Conservation (phyloP, 2,329 filamentous ascomycete genomes). For the Apiospora arundinis region DNA sequence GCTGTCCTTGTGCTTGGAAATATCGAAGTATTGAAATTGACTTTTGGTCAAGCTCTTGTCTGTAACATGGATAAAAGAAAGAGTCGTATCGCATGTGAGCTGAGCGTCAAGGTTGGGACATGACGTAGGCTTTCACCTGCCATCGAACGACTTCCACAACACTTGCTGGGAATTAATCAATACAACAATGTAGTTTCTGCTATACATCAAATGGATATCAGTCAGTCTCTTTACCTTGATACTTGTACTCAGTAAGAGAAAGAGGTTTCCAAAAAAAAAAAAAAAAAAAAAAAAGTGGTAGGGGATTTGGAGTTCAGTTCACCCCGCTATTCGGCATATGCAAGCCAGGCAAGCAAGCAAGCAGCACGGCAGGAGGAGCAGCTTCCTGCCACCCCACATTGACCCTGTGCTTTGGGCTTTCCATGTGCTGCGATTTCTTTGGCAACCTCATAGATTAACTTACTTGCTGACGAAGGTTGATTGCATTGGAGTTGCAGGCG, state of each 20-base stretch:
- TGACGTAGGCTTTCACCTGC: not conserved
- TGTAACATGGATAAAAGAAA: no score
- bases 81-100: not conserved
- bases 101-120: not conserved
- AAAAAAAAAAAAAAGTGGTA: not conserved
- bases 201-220: no score
- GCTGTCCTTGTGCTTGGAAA: no score
- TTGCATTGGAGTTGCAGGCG: not conserved
- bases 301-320: not conserved
- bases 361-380: not conserved
- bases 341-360: not conserved
- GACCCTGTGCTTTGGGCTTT: not conserved
- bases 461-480: not conserved
- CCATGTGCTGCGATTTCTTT: not conserved
- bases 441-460: no score
- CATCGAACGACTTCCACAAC: not conserved
- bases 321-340: slow-evolving; percentile 12
- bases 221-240: no score
- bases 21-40: no score
- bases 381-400: not conserved
- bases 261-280: no score
- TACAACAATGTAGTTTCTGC: no score
- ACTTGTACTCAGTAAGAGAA: no score
- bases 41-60: no score
- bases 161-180: not conserved